These are phyloP conservation scores for Aegilops umbellulata DNA, from an alignment of 176 grass and related monocot genomes.

Conservation along the genomic window DNA sequence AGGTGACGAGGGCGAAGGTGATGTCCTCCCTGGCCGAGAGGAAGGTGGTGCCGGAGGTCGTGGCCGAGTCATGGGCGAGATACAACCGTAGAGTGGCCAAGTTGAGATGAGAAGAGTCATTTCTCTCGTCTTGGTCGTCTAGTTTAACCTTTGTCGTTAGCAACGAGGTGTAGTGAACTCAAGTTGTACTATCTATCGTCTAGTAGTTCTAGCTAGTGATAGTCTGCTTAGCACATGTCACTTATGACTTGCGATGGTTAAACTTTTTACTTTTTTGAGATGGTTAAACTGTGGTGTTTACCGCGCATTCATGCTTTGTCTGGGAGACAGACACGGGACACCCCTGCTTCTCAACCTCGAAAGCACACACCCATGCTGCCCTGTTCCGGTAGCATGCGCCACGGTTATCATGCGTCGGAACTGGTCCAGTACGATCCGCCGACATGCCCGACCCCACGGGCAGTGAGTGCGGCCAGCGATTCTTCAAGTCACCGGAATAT, in stretches of 20 bases:
- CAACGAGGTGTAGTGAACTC: not conserved
- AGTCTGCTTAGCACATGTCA: not conserved
- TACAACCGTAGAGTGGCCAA: constrained; percentile 22
- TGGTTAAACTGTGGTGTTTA: no score
- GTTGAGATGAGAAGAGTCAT: not conserved
- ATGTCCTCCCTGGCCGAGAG: constrained; percentile 47
- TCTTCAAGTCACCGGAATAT: not conserved
- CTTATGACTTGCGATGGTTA: not conserved
- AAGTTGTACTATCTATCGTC: not conserved
- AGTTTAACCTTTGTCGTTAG: not conserved
- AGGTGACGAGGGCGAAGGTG: constrained; percentile 51
- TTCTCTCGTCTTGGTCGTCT: not conserved
- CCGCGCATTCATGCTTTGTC: no score
- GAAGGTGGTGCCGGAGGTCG: constrained; percentile 37
- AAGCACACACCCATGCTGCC: not conserved
- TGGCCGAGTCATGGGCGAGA: constrained; percentile 41
- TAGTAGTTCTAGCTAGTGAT: not conserved
- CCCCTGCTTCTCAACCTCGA: no score
- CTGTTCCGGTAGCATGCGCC: not conserved
- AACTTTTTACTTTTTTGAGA: no score
- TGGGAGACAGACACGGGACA: no score
- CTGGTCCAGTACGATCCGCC: no score
- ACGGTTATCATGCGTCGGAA: not conserved
- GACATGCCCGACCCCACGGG: not conserved
- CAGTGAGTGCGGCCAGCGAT: not conserved